Evolutionary conservation across 2,329 filamentous ascomycete genomes (phyloP).

Genomic region (Talaromyces marneffei): DNA sequence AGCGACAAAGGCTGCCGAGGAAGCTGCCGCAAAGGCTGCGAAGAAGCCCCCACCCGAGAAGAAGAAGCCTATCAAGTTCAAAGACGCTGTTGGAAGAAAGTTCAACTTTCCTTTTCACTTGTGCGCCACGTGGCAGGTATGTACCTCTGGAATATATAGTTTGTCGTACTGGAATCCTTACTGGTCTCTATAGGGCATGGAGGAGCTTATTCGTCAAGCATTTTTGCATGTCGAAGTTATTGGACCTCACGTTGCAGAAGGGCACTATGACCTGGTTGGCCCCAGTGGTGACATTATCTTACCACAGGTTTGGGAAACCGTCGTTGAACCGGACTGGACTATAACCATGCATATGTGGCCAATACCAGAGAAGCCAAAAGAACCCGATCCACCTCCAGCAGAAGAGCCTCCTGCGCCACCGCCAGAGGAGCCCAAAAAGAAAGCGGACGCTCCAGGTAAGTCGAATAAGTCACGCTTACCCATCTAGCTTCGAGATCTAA

Average conservation of each 20-base stretch:
- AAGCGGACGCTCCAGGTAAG: constrained; percentile 30
- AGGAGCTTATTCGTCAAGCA: constrained; percentile 77
- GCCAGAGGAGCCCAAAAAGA: constrained; percentile 29
- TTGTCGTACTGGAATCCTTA: constrained; percentile 8
- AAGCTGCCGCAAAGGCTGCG: constrained; percentile 43
- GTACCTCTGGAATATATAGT: constrained; percentile 21
- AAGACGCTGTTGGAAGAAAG: constrained; percentile 84
- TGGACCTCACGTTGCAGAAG: constrained; percentile 67
- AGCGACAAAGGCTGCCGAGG: constrained; percentile 41
- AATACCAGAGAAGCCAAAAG: constrained; percentile 47
- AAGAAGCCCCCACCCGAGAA: constrained; percentile 47
- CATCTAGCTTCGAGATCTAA: background rate
- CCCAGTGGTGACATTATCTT: constrained; percentile 78
- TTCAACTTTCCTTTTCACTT: constrained; percentile 87
- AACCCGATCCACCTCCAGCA: constrained; percentile 31
- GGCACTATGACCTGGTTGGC: constrained; percentile 74
- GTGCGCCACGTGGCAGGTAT: constrained; percentile 76
- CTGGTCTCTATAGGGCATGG: constrained; percentile 62
- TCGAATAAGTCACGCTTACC: constrained; percentile 1
- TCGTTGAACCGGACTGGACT: constrained; percentile 70
- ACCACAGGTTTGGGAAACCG: constrained; percentile 73
- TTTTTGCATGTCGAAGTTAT: constrained; percentile 73
- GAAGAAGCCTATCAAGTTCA: constrained; percentile 77
- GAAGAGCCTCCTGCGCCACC: constrained; percentile 20
- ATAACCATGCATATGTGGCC: constrained; percentile 65